These are phyloP conservation scores for Athelia sp. DNA, from an alignment of 1,284 basidiomycete species.

Conservation along the genomic window DNA sequence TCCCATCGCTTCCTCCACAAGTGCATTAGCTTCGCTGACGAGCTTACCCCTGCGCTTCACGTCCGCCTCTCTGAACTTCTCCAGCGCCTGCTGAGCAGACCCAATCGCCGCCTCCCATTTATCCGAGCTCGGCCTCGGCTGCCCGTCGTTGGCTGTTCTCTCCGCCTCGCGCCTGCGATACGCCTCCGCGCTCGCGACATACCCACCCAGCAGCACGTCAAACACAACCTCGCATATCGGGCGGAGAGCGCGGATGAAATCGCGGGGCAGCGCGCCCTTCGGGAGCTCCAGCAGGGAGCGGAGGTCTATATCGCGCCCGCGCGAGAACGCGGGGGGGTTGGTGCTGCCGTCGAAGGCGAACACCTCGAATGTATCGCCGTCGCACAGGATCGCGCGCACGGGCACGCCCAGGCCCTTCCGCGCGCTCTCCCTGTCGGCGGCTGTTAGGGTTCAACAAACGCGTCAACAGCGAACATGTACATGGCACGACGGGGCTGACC, in stretches of 20 bases:
- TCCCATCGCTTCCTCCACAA: neutral
- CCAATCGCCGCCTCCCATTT: neutral
- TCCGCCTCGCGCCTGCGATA: neutral
- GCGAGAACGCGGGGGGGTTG: neutral
- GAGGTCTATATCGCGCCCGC: neutral
- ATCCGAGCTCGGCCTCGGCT: neutral
- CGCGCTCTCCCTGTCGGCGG: neutral
- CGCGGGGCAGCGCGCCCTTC: neutral
- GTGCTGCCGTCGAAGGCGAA: neutral
- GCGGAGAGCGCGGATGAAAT: neutral
- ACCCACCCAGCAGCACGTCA: neutral
- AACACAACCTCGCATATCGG: neutral
- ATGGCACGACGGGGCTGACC: too few relatives aligned
- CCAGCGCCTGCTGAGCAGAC: neutral
- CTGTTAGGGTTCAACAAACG: neutral
- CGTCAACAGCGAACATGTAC: neutral
- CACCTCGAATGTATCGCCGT: neutral
- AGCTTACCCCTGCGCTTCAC: neutral
- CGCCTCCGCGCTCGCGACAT: neutral
- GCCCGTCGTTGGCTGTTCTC: neutral
- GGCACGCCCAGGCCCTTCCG: neutral
- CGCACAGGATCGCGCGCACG: neutral
- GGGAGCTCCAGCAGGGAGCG: neutral
- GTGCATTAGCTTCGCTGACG: neutral
- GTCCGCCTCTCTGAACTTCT: neutral